Percentiles rank a stretch among this genome's conserved stretches.
Conservation (phyloP, 306 rosid species). For the Vigna trinervia region DNA sequence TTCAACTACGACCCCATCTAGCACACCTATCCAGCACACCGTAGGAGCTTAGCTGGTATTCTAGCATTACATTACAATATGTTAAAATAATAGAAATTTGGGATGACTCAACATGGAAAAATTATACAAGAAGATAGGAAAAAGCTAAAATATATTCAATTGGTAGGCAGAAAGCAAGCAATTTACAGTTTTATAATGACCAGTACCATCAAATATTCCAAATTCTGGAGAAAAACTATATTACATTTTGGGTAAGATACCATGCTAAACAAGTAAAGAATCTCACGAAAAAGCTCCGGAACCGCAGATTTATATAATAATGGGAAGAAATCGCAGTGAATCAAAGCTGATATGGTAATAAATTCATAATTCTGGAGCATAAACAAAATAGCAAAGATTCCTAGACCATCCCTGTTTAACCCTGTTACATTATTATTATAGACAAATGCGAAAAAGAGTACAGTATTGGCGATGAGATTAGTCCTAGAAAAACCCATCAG, state of each 20-base stretch:
- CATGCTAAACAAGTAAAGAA: constrained; percentile 19
- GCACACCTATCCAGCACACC: constrained; percentile 12
- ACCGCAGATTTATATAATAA: constrained; percentile 34
- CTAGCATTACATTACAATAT: neutral
- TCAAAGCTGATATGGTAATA: constrained; percentile 32
- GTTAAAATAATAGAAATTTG: constrained; percentile 9
- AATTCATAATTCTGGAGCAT: neutral
- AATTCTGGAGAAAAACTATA: neutral
- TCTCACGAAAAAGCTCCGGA: neutral
- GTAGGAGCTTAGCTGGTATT: neutral
- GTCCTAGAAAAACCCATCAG: constrained; percentile 49
- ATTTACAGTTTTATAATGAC: neutral
- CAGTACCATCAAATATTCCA: constrained; percentile 33
- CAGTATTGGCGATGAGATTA: constrained; percentile 45
- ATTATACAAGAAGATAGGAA: neutral
- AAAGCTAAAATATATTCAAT: constrained; percentile 33
- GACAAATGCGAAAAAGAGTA: constrained; percentile 27
- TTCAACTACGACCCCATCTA: constrained; percentile 20
- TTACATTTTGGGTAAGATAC: constrained; percentile 12
- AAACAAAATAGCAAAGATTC: constrained; percentile 40
- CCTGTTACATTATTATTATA: constrained; percentile 34
- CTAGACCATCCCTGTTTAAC: constrained; percentile 20
- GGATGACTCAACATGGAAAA: constrained; percentile 15
- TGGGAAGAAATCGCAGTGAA: constrained; percentile 26
- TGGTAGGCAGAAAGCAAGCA: constrained; percentile 29